These are phyloP conservation scores for Plasmodiophora brassicae DNA, from an alignment of 208 protist species.

Conservation along the genomic window DNA sequence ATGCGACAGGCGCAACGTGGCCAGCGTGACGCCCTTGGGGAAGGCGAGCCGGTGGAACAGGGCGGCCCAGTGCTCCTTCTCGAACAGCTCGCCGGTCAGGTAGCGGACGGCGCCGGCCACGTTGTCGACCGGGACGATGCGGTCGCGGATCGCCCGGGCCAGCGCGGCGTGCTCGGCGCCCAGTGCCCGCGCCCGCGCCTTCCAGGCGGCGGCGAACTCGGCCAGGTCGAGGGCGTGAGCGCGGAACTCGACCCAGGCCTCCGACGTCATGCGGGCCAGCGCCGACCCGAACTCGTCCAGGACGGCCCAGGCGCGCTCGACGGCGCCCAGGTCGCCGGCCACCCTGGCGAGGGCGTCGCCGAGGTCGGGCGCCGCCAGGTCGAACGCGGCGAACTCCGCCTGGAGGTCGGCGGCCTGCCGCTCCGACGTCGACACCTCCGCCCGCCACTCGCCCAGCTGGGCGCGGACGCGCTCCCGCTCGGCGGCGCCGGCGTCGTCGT, in stretches of 20 bases:
- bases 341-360: constrained; percentile 69
- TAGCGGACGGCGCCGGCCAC: constrained; percentile 79
- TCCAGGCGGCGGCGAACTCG: constrained; percentile 84
- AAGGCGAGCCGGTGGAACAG: constrained; percentile 80
- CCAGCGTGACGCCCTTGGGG: constrained; percentile 68
- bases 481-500: constrained; percentile 69
- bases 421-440: constrained; percentile 27
- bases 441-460: background rate
- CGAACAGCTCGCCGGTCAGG: constrained; percentile 87
- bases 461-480: constrained; percentile 47
- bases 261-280: constrained; percentile 66
- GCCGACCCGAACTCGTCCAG: constrained; percentile 68
- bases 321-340: constrained; percentile 7
- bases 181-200: constrained; percentile 70
- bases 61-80: constrained; percentile 83
- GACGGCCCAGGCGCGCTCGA: background rate
- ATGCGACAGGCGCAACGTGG: constrained; percentile 79
- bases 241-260: constrained; percentile 87
- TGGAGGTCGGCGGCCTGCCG: constrained; percentile 66
- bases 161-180: constrained; percentile 47
- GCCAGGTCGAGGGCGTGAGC: constrained; percentile 84
- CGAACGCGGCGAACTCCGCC: constrained; percentile 70
- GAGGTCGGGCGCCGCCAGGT: constrained; percentile 75
- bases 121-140: constrained; percentile 74
- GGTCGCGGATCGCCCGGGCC: constrained; percentile 70